Evolutionary conservation across 345 rosid genomes (phyloP), one percentile per base, ranked within the genome.

Genomic region (Schrenkiella parvula): DNA sequence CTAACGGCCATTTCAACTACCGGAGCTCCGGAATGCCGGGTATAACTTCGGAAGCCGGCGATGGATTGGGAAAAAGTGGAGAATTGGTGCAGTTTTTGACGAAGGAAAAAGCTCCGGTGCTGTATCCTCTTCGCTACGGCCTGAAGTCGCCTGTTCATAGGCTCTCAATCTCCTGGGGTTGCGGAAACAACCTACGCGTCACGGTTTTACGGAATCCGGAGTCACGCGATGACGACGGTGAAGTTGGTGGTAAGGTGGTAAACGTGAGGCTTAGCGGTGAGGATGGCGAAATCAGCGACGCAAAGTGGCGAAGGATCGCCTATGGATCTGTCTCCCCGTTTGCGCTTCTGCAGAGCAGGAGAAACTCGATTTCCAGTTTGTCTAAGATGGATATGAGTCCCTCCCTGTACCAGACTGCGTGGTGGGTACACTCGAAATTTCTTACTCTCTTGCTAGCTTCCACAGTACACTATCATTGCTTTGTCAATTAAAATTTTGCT

Each of bases 301-400:
- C 82, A 21, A 81, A 87, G 76, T 74, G 95, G 93, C 87, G 99
- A 62, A 84, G 85, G 68, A 91, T 93, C 46, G 88, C 86, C 1
- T 91, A 88, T 41, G 97, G 93, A 22, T 91, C 97, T 5, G 90
- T 89, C 3, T 76, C 96, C n/a, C 96, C 97, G 2, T 95, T 84
- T 29, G 95, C 99, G 48, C 89, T 87, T 64, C 85, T 95, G 14
- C 96, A 95, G 77, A 91, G 93, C 71, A 83, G 96, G 31, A 88
- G 83, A 56, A 91, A 84, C 77, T 81, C 95, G 4, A 44, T 72
- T 64, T 83, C 76, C 8, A 69, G 83, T 67, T 81, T 89, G 54
- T 84, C 84, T 35, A 91, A 75, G 67, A 82, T 88, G 78, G 82
- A 87, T 62, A 68, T 72, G 35, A 80, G 73, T 62, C 61, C 87